Evolutionary conservation across 805 yeast species (phyloP), one percentile per base, ranked within the genome.

Genomic region (Suhomyces sp.): DNA sequence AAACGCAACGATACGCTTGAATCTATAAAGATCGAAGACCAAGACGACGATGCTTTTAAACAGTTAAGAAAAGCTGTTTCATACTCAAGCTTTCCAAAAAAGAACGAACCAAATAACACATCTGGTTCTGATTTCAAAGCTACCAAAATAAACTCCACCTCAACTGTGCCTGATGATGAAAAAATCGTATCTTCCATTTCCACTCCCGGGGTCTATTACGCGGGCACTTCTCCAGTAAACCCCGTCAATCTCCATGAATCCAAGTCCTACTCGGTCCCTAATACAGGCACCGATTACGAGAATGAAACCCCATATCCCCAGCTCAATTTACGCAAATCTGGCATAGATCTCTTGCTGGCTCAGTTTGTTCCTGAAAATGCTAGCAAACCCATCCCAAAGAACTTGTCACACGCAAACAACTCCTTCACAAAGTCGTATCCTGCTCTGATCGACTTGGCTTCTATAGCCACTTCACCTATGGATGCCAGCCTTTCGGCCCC

Each of bases 381-480:
- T 4, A 19, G 3, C 17, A 27, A 29, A 9, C 29, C 29, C 15
- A n/a, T 12, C 36, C 19, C 27, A 46, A 35, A 31, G 48, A 44
- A 33, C 31, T 46, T 35, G 33, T 52, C 24, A 44, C 54, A 44
- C 46, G 56, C 8, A n/a, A 47, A 55, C 33, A 48, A 57, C 44
- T 42, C 60, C 15, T 61, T 60, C 54, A 57, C 65, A 17, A 69
- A 68, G 53, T 81, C 86, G 8, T 77, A 78, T 53, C 81, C 77
- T 12, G 77, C 85, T 3, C 74, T 83, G 7, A 72, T 80, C 33
- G 83, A 83, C 60, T 67, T 84, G 49, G 79, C 84, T n/a, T 74
- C 81, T 27, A 80, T 81, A 52, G 81, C 84, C n/a, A 57, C 64
- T 17, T 53, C 64, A 48, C 65, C 64, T 24, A 45, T 56, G 50